These are phyloP conservation scores for Jimgerdemannia lactiflua DNA, from an alignment of 192 early-diverging fungal genomes.

Conservation along the genomic window DNA sequence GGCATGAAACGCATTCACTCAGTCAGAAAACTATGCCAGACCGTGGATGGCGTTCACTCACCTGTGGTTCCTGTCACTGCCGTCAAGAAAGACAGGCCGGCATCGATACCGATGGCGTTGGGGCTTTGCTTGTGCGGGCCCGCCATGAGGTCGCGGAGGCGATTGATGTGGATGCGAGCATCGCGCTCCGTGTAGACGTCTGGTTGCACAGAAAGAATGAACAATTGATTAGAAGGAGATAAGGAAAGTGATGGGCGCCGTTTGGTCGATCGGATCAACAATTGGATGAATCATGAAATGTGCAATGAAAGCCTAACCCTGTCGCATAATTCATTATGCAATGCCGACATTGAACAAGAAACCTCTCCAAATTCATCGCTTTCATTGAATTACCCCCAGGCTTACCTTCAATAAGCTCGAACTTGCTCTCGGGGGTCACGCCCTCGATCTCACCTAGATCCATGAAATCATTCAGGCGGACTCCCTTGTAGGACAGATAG, in stretches of 20 bases:
- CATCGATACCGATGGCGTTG: constrained; percentile 62
- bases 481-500: constrained; percentile 71
- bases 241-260: too few relatives aligned
- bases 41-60: constrained; percentile 31
- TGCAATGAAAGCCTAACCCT: too few relatives aligned
- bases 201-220: constrained; percentile 22
- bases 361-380: neutral
- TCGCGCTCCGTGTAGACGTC: constrained; percentile 93
- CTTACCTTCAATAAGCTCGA: constrained; percentile 69
- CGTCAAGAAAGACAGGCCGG: constrained; percentile 69
- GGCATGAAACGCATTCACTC: neutral
- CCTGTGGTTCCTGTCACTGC: constrained; percentile 57
- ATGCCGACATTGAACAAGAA: neutral
- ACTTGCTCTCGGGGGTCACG: constrained; percentile 59
- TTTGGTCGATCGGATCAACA: neutral
- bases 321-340: too few relatives aligned
- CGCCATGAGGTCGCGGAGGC: constrained; percentile 82
- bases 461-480: constrained; percentile 70
- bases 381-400: neutral
- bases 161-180: constrained; percentile 83
- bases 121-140: constrained; percentile 64
- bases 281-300: too few relatives aligned
- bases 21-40: neutral
- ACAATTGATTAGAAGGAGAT: constrained; percentile 1
- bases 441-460: constrained; percentile 72